phyloP scores from a whole-genome alignment of 106 monocot genomes.

The Chionographis japonica region DNA sequence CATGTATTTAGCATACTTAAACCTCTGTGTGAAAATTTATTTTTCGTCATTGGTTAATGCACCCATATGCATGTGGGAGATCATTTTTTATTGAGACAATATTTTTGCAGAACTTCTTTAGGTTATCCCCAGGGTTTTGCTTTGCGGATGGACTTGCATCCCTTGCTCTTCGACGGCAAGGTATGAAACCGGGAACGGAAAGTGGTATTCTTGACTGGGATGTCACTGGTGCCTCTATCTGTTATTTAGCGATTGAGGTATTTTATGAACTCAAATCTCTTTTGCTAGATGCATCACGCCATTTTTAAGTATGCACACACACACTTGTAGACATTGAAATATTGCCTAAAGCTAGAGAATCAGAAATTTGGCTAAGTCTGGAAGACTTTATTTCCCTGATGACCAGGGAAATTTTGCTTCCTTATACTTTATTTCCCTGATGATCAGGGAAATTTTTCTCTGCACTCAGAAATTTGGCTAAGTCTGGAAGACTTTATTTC shows the following conservation, averaged over 20 bases:
- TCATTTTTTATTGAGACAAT: not conserved
- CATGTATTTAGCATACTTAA: too few species aligned
- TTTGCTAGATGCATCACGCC: not conserved
- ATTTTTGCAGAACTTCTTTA: conserved; percentile 67
- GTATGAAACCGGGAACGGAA: conserved; percentile 47
- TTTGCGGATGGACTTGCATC: conserved; percentile 93
- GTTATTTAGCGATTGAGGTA: conserved; percentile 81
- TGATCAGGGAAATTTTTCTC: too few species aligned
- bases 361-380: too few species aligned
- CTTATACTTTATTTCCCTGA: too few species aligned
- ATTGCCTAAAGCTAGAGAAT: too few species aligned
- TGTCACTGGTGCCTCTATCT: conserved; percentile 80
- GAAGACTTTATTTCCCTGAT: too few species aligned
- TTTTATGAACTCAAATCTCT: conserved; percentile 1
- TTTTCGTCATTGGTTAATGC: not conserved
- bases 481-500: too few species aligned
- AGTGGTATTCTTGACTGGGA: conserved; percentile 69
- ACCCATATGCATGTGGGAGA: not conserved
- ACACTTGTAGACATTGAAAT: too few species aligned
- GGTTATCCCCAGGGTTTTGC: conserved; percentile 83
- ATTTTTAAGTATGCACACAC: not conserved
- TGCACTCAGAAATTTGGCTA: too few species aligned
- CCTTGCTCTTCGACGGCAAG: conserved; percentile 86
- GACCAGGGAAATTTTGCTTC: too few species aligned
- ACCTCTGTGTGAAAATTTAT: not conserved